Percentiles rank a stretch among this genome's conserved stretches.
Evolutionary conservation across 2,329 filamentous ascomycete genomes (phyloP).

Genomic region (Verticillium klebahnii): DNA sequence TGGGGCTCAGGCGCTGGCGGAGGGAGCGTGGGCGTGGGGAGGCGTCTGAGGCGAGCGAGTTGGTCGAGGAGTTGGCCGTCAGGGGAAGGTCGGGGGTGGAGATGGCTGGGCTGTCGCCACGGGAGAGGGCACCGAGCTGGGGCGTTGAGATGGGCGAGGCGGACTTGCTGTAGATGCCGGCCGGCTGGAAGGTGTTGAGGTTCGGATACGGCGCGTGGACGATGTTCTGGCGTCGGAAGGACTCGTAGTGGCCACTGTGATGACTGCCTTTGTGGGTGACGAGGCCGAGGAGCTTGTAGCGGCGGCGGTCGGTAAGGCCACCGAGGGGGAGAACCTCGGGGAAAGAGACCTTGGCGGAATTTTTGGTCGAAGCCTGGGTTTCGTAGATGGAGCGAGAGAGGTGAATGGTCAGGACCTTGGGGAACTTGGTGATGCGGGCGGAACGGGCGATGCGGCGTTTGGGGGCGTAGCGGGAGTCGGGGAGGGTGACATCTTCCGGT

Average conservation of each 20-base stretch:
- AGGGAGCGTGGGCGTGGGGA: conserved; percentile 15
- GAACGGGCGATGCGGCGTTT: conserved; percentile 82
- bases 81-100: conserved; percentile 45
- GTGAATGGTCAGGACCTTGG: conserved; percentile 86
- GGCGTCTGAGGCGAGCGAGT: conserved; percentile 25
- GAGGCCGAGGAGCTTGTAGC: conserved; percentile 79
- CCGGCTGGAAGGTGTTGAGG: conserved; percentile 70
- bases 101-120: conserved; percentile 34
- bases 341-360: conserved; percentile 89
- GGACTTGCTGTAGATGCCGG: conserved; percentile 66
- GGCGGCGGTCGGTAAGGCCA: conserved; percentile 69
- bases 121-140: conserved; percentile 30
- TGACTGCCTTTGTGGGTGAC: conserved; percentile 96
- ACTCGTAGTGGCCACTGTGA: conserved; percentile 95
- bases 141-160: conserved; percentile 50
- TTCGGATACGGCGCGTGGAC: conserved; percentile 73
- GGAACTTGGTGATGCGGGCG: conserved; percentile 81
- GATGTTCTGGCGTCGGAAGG: conserved; percentile 81
- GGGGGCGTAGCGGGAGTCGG: conserved; percentile 69
- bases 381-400: conserved; percentile 92
- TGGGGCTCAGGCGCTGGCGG: conserved; percentile 7
- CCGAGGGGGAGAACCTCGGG: conserved; percentile 83
- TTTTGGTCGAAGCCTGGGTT: conserved; percentile 76
- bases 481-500: conserved; percentile 68
- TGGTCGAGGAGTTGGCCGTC: conserved; percentile 24